Conservation (phyloP, 768 basidiomycete genomes). For the Tricholoma bakamatsutake region DNA sequence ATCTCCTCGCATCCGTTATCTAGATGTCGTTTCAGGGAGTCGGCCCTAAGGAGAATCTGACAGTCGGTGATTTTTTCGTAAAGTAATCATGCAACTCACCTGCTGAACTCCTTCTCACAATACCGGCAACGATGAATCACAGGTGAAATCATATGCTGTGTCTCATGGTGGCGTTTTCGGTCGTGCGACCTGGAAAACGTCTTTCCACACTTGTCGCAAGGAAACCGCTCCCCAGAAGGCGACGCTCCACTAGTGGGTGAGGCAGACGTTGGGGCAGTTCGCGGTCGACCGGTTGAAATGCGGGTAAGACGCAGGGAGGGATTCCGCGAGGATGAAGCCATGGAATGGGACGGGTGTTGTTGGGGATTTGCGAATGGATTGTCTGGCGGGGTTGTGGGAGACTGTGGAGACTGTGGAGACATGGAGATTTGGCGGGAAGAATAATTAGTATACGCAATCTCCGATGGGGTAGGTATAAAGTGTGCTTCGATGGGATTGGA, state of each 20-base stretch:
- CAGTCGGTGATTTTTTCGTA: constrained; percentile 1
- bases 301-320: constrained; percentile 29
- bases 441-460: constrained; percentile 30
- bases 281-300: constrained; percentile 36
- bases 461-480: constrained; percentile 47
- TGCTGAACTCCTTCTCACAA: constrained; percentile 76
- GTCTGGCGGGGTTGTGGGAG: constrained; percentile 18
- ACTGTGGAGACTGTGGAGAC: constrained; percentile 17
- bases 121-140: constrained; percentile 64
- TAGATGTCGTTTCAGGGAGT: constrained; percentile 72
- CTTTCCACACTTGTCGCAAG: constrained; percentile 70
- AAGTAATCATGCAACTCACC: constrained; percentile 28
- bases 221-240: constrained; percentile 55
- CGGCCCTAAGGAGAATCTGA: constrained; percentile 16
- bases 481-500: constrained; percentile 19
- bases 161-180: constrained; percentile 76
- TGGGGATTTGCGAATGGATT: constrained; percentile 9
- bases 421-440: constrained; percentile 17
- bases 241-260: constrained; percentile 33
- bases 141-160: constrained; percentile 61
- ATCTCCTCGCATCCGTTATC: constrained; percentile 54
- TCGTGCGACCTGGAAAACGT: constrained; percentile 80
- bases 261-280: constrained; percentile 28
- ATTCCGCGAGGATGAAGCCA: constrained; percentile 25
- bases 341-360: constrained; percentile 21